These are phyloP conservation scores for Saccharum spontaneum DNA, from an alignment of 176 grass and related monocot genomes.

Conservation along the genomic window DNA sequence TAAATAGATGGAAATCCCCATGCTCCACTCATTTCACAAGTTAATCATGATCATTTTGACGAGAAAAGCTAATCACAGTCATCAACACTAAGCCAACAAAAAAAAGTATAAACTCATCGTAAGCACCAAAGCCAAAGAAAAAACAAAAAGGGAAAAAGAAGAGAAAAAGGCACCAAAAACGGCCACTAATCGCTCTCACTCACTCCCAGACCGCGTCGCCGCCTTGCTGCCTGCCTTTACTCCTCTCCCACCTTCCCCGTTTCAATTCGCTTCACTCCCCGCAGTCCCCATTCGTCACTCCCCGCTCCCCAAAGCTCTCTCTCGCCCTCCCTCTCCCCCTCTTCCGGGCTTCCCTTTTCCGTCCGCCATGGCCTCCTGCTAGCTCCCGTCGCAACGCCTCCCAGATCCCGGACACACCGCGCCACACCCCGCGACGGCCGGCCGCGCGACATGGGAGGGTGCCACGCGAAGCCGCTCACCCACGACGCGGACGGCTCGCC, in stretches of 20 bases:
- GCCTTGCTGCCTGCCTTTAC: slow-evolving; percentile 30
- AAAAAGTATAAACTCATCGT: neutral
- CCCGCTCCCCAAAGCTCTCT: neutral
- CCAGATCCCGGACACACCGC: slow-evolving; percentile 34
- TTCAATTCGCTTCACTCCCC: slow-evolving; percentile 44
- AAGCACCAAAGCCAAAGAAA: neutral
- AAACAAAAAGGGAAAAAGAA: neutral
- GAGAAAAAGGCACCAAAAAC: neutral
- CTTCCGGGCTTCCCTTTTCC: neutral
- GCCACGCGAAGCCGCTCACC: slow-evolving; percentile 55
- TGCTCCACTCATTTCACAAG: neutral
- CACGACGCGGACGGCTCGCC: slow-evolving; percentile 51
- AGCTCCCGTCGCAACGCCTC: neutral
- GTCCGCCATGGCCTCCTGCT: slow-evolving; percentile 37
- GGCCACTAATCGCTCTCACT: neutral
- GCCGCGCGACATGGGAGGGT: slow-evolving; percentile 42
- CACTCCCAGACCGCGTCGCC: slow-evolving; percentile 10
- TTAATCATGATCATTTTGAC: neutral
- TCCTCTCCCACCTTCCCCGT: slow-evolving; percentile 30
- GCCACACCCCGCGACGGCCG: slow-evolving; percentile 11
- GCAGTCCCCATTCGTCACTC: slow-evolving; percentile 23
- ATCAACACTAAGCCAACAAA: neutral
- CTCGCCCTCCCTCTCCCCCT: neutral
- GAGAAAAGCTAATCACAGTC: neutral
- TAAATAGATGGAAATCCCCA: neutral